phyloP scores from a whole-genome alignment of 2,329 filamentous ascomycete genomes.

The Emmonsiellopsis sp. region DNA sequence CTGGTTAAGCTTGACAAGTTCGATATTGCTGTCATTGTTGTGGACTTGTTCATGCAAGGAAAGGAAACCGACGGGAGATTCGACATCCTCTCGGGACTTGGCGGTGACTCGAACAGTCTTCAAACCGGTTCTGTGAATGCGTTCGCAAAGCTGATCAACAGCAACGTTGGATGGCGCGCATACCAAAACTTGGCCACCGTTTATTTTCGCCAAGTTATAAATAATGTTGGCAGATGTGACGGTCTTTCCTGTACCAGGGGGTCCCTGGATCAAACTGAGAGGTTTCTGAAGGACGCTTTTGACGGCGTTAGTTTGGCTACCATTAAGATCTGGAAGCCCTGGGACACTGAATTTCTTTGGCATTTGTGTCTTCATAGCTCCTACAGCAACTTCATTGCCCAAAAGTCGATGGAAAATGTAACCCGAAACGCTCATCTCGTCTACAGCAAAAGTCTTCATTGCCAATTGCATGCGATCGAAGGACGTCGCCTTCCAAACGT shows the following conservation, averaged over 20 bases:
- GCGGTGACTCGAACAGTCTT: slow-evolving; percentile 98
- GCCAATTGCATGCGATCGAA: slow-evolving; percentile 99
- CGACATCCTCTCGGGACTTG: slow-evolving; percentile 96
- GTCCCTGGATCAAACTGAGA: slow-evolving; percentile 90
- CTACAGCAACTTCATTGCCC: slow-evolving; percentile 87
- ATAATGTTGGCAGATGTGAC: slow-evolving; percentile 98
- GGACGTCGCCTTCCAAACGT: slow-evolving; percentile 98
- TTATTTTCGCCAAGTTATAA: slow-evolving; percentile 93
- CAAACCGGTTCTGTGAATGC: slow-evolving; percentile 85
- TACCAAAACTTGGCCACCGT: slow-evolving; percentile 86
- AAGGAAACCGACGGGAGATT: slow-evolving; percentile 93
- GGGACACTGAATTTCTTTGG: slow-evolving; percentile 96
- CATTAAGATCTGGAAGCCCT: slow-evolving; percentile 86
- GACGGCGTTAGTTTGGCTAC: slow-evolving; percentile 91
- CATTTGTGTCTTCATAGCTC: slow-evolving; percentile 89
- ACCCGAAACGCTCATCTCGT: slow-evolving; percentile 96
- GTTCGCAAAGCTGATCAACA: slow-evolving; percentile 95
- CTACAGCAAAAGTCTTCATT: slow-evolving; percentile 97
- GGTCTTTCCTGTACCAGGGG: slow-evolving; percentile 94
- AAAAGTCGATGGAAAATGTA: slow-evolving; percentile 98
- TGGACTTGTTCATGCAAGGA: slow-evolving; percentile 95
- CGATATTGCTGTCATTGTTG: slow-evolving; percentile 92
- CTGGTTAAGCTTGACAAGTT: slow-evolving; percentile 84
- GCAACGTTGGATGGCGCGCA: slow-evolving; percentile 98
- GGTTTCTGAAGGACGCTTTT: slow-evolving; percentile 91